Evolutionary conservation across 2,329 filamentous ascomycete genomes (phyloP), one percentile per base, ranked within the genome.

Genomic region (Leptographium galeiforme): DNA sequence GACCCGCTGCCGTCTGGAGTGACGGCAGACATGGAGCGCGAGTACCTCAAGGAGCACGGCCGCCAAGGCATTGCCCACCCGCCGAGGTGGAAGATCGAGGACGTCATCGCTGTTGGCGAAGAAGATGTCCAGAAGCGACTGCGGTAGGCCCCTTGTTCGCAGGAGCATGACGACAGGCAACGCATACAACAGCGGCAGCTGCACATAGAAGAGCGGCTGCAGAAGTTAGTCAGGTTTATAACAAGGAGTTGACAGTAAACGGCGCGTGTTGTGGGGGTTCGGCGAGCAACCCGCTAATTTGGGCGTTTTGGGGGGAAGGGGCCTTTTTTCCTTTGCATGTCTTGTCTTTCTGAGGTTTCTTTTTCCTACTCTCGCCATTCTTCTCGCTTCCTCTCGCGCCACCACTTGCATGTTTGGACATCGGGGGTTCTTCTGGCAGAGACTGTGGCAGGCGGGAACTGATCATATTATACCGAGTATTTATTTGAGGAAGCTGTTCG

Each of bases 31-130:
- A 82, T 84, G 66, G 87, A 94, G 68, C 73, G 77, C 57, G 80
- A 86, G 62, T 81, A 81, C 76, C 73, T 77, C 53, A 76, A 75
- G 61, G 73, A 74, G 53, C 79, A 77, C 48, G 78, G 79, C 43
- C 68, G 90, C 18, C 78, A 87, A 59, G 85, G 88, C 59, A 81
- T 93, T 53, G 74, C 95, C 60, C 71, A 74, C 59, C 79, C 87
- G 53, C 90, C 90, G 12, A 76, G 90, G 60, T 96, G 90, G 90
- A 77, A 75, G 57, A 68, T 95, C n/a, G 81, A 89, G 53, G 89
- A 95, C 57, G 82, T 96, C 49, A 75, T 95, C 58, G 79, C 78
- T 60, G 74, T 77, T 52, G 62, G 63, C 25, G 64, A 61, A 49
- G 58, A 63, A 18, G 65, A 67, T 49, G 59, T 57, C 34, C 63